Evolutionary conservation across 768 basidiomycete genomes (phyloP), one percentile per base, ranked within the genome.

Genomic region (Fistulinella prunicolor): DNA sequence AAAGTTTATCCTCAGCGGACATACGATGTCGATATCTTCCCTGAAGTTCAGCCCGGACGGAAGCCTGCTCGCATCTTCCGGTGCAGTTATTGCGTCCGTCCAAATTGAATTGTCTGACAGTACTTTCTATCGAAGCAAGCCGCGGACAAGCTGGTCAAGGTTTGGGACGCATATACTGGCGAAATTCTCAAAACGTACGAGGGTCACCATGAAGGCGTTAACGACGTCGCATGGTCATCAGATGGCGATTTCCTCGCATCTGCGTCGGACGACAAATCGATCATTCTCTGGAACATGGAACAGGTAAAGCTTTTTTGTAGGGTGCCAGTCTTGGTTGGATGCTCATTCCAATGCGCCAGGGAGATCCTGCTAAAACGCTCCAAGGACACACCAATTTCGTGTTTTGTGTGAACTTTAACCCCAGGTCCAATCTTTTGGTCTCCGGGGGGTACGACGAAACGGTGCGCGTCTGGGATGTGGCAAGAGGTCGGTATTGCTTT

Each of bases 391-490:
- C 94, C 9, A 94, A 89, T 60, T 92, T 92, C 50, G 93, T 98
- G 2, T 94, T 96, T 60, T 94, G 93, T 54, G 77, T 97, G 19
- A 89, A 92, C 60, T 98, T 86, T 68, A 94, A 89, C 57, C 94
- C 92, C 1, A 80, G 84, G 62, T 89, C 89, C 0, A 94, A 93
- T 65, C 71, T 99, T 28, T 73, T 98, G 44, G 96, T 89, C 14
- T 94, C 91, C 19, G 96, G 96, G 24, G 89, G 89, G 1, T 94
- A 89, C 60, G 96, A 99, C 59, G 96, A 99, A 73, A 93, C 89
- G 14, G 89, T 98, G 16, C 81, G 91, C 40, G 78, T 98, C n/a
- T 98, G 95, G 95, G 94, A 99, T 65, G 85, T 95, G 22, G 83
- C 89, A 21, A 75, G 85, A 79, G 93, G 93, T 92, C 53, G 16